Percentiles rank a stretch among this genome's conserved stretches.
phyloP scores from a whole-genome alignment of 306 rosid species.

The Parietaria judaica region DNA sequence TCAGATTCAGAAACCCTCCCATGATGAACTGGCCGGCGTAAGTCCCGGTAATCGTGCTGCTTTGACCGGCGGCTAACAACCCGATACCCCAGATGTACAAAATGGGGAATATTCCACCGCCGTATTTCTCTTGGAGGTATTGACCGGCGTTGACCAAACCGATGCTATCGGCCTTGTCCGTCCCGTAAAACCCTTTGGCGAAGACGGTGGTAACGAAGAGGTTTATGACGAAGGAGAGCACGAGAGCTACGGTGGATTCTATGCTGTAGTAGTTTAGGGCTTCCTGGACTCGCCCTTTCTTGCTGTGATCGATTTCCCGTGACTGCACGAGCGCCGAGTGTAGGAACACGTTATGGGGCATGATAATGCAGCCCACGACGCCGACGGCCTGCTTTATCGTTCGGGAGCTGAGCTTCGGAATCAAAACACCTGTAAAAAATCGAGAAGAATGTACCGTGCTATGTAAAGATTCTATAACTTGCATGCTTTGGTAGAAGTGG shows the following conservation, averaged over 20 bases:
- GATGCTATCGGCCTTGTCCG: slow-evolving; percentile 58
- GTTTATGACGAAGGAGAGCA: slow-evolving; percentile 67
- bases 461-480: background rate
- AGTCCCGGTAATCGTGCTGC: slow-evolving; percentile 97
- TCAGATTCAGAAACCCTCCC: slow-evolving; percentile 87
- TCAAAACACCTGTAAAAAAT: slow-evolving; percentile 53
- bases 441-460: background rate
- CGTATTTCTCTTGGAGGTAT: slow-evolving; percentile 82
- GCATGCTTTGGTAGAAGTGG: background rate
- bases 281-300: slow-evolving; percentile 77
- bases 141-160: slow-evolving; percentile 92
- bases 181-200: slow-evolving; percentile 81
- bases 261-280: slow-evolving; percentile 85
- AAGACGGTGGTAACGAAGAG: slow-evolving; percentile 86
- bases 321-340: slow-evolving; percentile 98
- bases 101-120: slow-evolving; percentile 82
- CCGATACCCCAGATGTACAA: slow-evolving; percentile 93
- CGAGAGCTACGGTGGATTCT: slow-evolving; percentile 78
- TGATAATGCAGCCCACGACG: slow-evolving; percentile 90
- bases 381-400: slow-evolving; percentile 93
- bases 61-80: slow-evolving; percentile 91
- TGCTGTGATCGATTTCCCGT: slow-evolving; percentile 54
- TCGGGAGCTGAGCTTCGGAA: slow-evolving; percentile 88
- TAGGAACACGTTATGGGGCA: slow-evolving; percentile 95
- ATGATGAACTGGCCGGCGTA: slow-evolving; percentile 99